Conservation (phyloP, 2,329 filamentous ascomycete genomes). For the Fusarium sp. region DNA sequence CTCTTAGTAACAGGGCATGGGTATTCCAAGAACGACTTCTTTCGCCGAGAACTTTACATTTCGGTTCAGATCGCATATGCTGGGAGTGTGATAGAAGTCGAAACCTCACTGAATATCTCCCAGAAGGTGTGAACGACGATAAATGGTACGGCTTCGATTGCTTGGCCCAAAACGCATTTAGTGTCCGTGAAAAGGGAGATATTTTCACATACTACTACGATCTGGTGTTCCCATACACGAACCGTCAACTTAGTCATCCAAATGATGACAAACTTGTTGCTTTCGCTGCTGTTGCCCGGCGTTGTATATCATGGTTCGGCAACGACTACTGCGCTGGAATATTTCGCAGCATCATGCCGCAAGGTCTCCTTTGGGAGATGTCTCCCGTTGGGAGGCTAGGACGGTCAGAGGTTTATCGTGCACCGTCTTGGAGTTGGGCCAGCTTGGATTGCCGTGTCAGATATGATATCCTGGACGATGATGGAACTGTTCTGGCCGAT, state of each 20-base stretch:
- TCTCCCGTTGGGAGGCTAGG: accelerated
- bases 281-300: background rate
- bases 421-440: slow-evolving; percentile 2
- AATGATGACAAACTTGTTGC: slow-evolving; percentile 1
- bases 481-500: background rate
- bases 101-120: background rate
- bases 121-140: background rate
- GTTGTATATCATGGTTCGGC: background rate
- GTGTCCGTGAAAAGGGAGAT: background rate
- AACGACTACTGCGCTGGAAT: background rate
- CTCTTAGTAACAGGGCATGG: background rate
- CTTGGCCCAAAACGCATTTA: background rate
- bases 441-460: background rate
- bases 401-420: background rate
- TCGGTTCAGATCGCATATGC: background rate
- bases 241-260: background rate
- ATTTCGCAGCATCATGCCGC: background rate
- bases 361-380: background rate
- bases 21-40: background rate
- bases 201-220: background rate
- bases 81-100: background rate
- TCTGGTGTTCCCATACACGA: background rate
- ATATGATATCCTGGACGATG: background rate
- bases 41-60: background rate
- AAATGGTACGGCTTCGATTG: background rate